Evolutionary conservation across 768 basidiomycete species (phyloP).

Genomic region (Tylopilus cervinicoccineus): DNA sequence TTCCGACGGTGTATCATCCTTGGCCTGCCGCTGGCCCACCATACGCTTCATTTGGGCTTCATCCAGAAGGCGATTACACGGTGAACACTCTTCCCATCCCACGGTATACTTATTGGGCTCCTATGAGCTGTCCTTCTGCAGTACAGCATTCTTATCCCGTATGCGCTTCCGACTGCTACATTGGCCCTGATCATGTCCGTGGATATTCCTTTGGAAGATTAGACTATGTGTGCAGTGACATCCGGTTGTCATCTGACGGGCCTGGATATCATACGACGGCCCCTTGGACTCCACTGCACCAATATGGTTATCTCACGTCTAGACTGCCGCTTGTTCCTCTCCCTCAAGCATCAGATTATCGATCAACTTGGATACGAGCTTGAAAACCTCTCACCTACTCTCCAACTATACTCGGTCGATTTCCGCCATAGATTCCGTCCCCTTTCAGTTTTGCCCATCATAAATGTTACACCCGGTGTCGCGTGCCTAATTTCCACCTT

Average conservation of each 20-base stretch:
- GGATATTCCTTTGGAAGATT: constrained; percentile 59
- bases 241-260: constrained; percentile 42
- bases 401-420: constrained; percentile 8
- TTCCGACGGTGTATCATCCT: constrained; percentile 29
- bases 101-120: constrained; percentile 24
- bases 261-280: constrained; percentile 37
- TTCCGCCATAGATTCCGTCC: constrained; percentile 27
- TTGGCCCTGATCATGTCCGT: constrained; percentile 47
- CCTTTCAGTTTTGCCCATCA: constrained; percentile 20
- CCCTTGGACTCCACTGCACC: constrained; percentile 42
- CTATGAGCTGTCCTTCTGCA: constrained; percentile 35
- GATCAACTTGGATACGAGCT: constrained; percentile 48
- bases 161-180: constrained; percentile 47
- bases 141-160: constrained; percentile 53
- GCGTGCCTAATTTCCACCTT: constrained; percentile 38
- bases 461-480: constrained; percentile 31
- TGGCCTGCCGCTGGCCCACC: constrained; percentile 18
- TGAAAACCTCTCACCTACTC: constrained; percentile 26
- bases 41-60: constrained; percentile 22
- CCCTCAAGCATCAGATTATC: constrained; percentile 40
- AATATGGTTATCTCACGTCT: constrained; percentile 39
- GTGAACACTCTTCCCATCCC: constrained; percentile 8
- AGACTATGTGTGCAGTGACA: constrained; percentile 48
- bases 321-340: constrained; percentile 42
- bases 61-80: constrained; percentile 13